These are phyloP conservation scores for Psilocybe subaeruginosa DNA, from an alignment of 768 basidiomycete genomes.

Conservation along the genomic window DNA sequence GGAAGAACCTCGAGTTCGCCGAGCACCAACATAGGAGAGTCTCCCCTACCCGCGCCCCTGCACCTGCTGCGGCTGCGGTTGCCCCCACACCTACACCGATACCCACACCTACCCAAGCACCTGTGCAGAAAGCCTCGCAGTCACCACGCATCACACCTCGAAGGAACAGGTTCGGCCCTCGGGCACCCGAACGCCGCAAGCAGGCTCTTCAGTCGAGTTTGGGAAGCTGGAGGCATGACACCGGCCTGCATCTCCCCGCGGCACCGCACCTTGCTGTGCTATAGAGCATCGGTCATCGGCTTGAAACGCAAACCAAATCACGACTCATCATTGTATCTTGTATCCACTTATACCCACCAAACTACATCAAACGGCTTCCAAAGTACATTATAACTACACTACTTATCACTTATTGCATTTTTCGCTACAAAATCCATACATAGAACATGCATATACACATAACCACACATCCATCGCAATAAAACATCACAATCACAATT, in stretches of 20 bases:
- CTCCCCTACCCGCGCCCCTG: constrained; percentile 5
- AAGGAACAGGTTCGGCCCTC: constrained; percentile 1
- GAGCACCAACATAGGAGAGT: constrained; percentile 10
- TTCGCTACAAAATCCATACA: not conserved
- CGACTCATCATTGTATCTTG: not conserved
- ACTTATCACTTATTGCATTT: not conserved
- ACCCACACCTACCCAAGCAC: not conserved
- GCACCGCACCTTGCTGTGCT: not conserved
- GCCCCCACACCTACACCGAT: not conserved
- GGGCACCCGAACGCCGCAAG: not conserved
- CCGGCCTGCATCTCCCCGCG: not conserved
- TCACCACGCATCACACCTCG: constrained; percentile 12
- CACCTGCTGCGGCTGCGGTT: not conserved
- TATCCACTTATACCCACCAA: not conserved
- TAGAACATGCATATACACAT: not conserved
- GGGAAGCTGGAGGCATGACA: not conserved
- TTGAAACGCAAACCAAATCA: not conserved
- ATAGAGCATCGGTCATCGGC: not conserved
- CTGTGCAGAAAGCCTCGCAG: not conserved
- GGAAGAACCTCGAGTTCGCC: constrained; percentile 31
- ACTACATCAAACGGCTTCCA: not conserved
- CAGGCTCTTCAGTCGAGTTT: not conserved
- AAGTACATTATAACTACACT: not conserved
- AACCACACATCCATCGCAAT: not conserved
- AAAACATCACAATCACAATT: not conserved